Evolutionary conservation across 176 grass and related monocot species (phyloP), one percentile per base, ranked within the genome.

Genomic region (Hyparrhenia diplandra): DNA sequence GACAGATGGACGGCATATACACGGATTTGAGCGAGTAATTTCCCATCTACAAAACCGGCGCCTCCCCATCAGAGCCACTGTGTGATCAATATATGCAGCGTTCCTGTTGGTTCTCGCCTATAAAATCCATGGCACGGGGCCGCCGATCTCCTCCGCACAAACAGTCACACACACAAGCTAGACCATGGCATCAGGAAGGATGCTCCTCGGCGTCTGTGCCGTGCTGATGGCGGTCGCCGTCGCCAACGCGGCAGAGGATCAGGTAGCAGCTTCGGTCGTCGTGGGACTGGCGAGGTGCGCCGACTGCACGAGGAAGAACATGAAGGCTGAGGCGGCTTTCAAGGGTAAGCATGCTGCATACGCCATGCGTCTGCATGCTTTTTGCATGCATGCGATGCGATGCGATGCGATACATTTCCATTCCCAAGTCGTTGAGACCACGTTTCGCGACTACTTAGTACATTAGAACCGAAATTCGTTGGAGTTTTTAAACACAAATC

Each of bases 1-100:
- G 43, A 28, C 2, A n/a, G n/a, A n/a, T n/a, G 59, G 39, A 31
- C 37, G 17, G 24, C 75, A 36, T 36, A 36, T 36, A n/a, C n/a
- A 12, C 2, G 9, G 9, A 46, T 31, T 77, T 37, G 40, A 42
- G 27, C 58, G 60, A 64, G 43, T 64, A 43, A 78, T 64, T 63
- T 63, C 23, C 39, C 75, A 78, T 21, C 75, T 64, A 46, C 75
- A 64, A 78, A 64, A 46, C 75, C 39, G 75, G 59, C 57, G 75
- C 75, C 37, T 52, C 40, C 39, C 45, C 45, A 47, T 57, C 13
- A 17, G 55, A 12, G 37, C 74, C 11, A 12, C 52, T 30, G 13
- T 7, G 37, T 21, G 37, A 45, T 13, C 36, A 43, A 18, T 62
- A 47, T 24, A 14, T 24, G 10, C 57, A 41, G 37, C 8, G 20